Evolutionary conservation across 306 rosid genomes (phyloP).

Genomic region (Crataegus laevigata): DNA sequence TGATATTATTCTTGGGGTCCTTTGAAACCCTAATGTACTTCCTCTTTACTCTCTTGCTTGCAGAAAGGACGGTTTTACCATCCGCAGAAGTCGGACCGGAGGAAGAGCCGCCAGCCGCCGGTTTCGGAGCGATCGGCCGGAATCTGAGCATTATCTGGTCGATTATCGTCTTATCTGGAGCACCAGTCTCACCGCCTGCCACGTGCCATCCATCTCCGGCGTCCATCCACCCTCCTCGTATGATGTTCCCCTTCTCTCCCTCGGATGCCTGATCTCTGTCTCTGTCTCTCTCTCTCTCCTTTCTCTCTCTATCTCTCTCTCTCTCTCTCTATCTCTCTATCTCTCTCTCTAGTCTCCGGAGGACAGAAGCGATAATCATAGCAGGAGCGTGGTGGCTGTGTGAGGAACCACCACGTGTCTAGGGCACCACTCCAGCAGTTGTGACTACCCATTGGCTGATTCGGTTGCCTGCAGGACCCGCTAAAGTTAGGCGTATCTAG

Average conservation of each 20-base stretch:
- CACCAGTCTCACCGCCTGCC: neutral
- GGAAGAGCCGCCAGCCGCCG: conserved; percentile 15
- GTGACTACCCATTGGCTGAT: conserved; percentile 25
- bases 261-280: neutral
- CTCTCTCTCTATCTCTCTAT: neutral
- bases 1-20: conserved; percentile 9
- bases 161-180: conserved; percentile 17
- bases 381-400: conserved; percentile 52
- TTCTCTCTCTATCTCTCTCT: conserved; percentile 1
- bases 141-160: conserved; percentile 49
- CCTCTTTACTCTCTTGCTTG: conserved; percentile 39
- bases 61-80: conserved; percentile 1
- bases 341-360: conserved; percentile 2
- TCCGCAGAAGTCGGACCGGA: neutral
- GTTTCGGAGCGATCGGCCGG: conserved; percentile 78
- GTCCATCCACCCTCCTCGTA: conserved; percentile 26
- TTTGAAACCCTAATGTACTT: conserved; percentile 59
- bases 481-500: conserved; percentile 34
- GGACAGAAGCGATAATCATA: conserved; percentile 59
- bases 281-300: neutral
- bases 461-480: conserved; percentile 10
- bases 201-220: conserved; percentile 35
- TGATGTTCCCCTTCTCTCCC: neutral
- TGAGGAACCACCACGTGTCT: conserved; percentile 56
- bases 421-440: conserved; percentile 35